Percentiles rank a stretch among this genome's conserved stretches.
These are phyloP conservation scores for Aspergillus ustus DNA, from an alignment of 2,329 filamentous ascomycete genomes.

Conservation along the genomic window DNA sequence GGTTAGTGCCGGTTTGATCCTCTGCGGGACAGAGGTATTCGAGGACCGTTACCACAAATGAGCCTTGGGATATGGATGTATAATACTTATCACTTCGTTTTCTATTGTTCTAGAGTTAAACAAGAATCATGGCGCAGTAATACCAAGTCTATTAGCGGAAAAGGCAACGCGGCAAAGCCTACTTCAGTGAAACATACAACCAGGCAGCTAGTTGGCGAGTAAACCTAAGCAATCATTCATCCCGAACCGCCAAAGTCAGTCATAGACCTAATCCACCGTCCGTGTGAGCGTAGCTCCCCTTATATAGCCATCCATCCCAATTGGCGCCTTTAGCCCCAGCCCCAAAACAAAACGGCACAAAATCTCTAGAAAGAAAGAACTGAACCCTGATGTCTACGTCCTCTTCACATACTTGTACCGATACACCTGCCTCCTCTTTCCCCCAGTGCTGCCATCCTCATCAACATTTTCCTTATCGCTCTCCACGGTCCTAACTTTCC, in stretches of 20 bases:
- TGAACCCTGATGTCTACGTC: background rate
- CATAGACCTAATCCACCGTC: background rate
- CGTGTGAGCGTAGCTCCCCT: no score
- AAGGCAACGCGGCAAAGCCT: background rate
- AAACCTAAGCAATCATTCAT: background rate
- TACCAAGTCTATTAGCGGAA: background rate
- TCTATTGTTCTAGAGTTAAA: background rate
- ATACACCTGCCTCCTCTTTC: conserved; percentile 38
- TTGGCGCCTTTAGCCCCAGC: background rate
- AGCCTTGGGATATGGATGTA: background rate
- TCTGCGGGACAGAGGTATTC: background rate
- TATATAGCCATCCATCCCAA: background rate
- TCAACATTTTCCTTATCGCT: conserved; percentile 29
- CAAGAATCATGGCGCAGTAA: background rate
- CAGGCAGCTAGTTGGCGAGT: background rate
- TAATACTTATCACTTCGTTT: background rate
- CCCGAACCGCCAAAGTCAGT: background rate
- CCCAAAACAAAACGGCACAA: background rate
- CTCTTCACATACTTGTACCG: conserved; percentile 41
- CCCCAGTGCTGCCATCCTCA: conserved; percentile 30
- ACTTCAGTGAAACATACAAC: background rate
- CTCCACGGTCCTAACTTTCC: conserved; percentile 7
- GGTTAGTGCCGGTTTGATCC: background rate
- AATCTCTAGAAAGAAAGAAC: background rate
- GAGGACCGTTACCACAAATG: background rate